These are phyloP conservation scores for Pyrenula aspistea DNA, from an alignment of 495 filamentous ascomycete species.

Conservation along the genomic window DNA sequence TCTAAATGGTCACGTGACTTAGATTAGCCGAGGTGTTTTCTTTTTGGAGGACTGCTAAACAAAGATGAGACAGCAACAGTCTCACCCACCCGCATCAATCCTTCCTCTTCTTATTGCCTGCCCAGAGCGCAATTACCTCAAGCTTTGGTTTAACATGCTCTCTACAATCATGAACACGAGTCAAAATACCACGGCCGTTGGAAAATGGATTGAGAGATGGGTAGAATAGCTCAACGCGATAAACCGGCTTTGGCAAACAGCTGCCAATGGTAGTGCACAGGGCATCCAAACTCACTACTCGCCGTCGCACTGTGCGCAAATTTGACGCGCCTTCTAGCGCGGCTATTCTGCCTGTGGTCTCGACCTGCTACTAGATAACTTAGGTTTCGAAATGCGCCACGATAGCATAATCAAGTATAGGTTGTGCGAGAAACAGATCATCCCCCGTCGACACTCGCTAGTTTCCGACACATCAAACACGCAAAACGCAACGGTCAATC, in stretches of 20 bases:
- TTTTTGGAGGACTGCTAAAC: neutral
- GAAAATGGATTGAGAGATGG: too few species aligned
- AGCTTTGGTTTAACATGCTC: too few species aligned
- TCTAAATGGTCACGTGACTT: neutral
- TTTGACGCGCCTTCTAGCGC: neutral
- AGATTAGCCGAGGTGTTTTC: neutral
- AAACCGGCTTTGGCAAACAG: too few species aligned
- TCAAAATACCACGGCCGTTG: too few species aligned
- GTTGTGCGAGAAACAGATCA: neutral
- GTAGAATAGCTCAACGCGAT: too few species aligned
- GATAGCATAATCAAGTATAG: neutral
- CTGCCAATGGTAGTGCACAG: too few species aligned
- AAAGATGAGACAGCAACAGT: neutral
- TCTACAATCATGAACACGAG: too few species aligned
- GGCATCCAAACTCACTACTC: too few species aligned
- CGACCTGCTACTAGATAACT: neutral
- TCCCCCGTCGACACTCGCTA: neutral
- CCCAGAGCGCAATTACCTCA: too few species aligned
- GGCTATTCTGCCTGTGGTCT: neutral
- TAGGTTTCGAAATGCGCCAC: neutral
- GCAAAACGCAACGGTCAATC: neutral
- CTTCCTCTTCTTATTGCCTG: too few species aligned
- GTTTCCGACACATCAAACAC: neutral
- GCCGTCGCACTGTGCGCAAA: too few species aligned
- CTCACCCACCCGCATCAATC: neutral